Conservation (phyloP, 108 stramenopile species). For the Cyclostephanos invisitatus region DNA sequence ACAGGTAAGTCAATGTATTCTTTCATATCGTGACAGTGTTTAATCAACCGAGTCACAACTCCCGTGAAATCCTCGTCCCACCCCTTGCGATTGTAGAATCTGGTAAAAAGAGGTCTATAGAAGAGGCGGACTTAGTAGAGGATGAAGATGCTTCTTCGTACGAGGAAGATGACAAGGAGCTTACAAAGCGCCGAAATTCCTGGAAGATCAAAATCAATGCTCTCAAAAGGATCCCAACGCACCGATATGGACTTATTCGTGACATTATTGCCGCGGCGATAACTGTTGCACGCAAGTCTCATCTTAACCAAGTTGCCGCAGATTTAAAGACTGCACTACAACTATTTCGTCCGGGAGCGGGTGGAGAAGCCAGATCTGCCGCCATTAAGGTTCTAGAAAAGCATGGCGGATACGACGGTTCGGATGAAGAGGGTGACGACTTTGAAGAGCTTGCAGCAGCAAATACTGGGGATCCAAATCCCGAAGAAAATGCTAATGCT, state of each 20-base stretch:
- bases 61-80: slow-evolving; percentile 32
- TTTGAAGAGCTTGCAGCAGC: slow-evolving; percentile 53
- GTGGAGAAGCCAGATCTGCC: slow-evolving; percentile 61
- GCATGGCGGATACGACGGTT: slow-evolving; percentile 67
- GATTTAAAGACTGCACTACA: slow-evolving; percentile 67
- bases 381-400: slow-evolving; percentile 67
- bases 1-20: slow-evolving; percentile 16
- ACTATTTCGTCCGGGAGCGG: slow-evolving; percentile 64
- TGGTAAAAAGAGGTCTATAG: slow-evolving; percentile 61
- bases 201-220: slow-evolving; percentile 79
- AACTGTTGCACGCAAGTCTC: slow-evolving; percentile 77
- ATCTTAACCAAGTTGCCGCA: slow-evolving; percentile 64
- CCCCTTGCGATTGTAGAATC: slow-evolving; percentile 30
- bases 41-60: slow-evolving; percentile 29
- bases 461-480: slow-evolving; percentile 30
- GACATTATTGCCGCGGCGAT: slow-evolving; percentile 71
- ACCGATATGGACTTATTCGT: slow-evolving; percentile 55
- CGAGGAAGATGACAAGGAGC: slow-evolving; percentile 53
- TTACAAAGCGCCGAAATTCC: slow-evolving; percentile 42
- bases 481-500: slow-evolving; percentile 33
- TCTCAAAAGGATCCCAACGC: slow-evolving; percentile 53
- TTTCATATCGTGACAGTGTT: slow-evolving; percentile 48
- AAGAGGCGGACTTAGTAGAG: slow-evolving; percentile 70
- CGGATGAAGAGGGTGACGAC: slow-evolving; percentile 63
- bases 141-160: slow-evolving; percentile 56